Base-by-base conservation (phyloP, 257 asterid species). In the Salvia hispanica region DNA sequence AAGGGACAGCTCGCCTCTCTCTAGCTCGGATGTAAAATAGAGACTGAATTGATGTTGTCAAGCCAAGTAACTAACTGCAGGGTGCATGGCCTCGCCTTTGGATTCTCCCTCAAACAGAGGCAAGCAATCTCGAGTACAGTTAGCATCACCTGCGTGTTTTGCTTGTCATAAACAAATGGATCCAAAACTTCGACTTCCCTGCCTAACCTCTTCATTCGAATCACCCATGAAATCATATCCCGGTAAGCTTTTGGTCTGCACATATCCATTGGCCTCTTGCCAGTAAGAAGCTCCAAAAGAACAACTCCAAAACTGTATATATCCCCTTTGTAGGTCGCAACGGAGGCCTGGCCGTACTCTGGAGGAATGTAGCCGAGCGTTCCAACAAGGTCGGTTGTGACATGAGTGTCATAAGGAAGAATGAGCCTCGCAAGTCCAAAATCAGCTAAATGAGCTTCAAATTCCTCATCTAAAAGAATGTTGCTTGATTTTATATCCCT, bases 281-380 rank as follows among this genome's bases (percentile, higher is more conserved):
- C 86, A 0, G 97, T 91, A n/a, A 91, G 63, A 66, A 91, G 96
- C 83, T 91, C 97, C 78, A 91, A 74, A n/a, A 91, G 92, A 48
- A 91, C 97, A 1, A 91, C 95, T 39, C 97, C 97, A 18, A 91
- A 91, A 70, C 97, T 91, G 70, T 91, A 91, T 21, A 91, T 70
- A 59, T 91, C 97, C 43, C 97, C 97, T 66, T 86, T 91, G 73
- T 82, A 86, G 4, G 93, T 85, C 9, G 97, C 96, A 0, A 91
- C 88, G 0, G 96, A 71, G 11, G 97, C 90, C 51, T 84, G 95
- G 7, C 91, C 77, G 39, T 91, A 91, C 78, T 91, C 97, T 1
- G 97, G 97, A 56, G 97, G 97, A 45, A 91, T 91, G 69, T 91
- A 91, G 8, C 97, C 97, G n/a, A 91, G 78, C 0, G 97, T 88